Base-by-base conservation (phyloP, 805 yeast genomes). In the Metschnikowia lunata region DNA sequence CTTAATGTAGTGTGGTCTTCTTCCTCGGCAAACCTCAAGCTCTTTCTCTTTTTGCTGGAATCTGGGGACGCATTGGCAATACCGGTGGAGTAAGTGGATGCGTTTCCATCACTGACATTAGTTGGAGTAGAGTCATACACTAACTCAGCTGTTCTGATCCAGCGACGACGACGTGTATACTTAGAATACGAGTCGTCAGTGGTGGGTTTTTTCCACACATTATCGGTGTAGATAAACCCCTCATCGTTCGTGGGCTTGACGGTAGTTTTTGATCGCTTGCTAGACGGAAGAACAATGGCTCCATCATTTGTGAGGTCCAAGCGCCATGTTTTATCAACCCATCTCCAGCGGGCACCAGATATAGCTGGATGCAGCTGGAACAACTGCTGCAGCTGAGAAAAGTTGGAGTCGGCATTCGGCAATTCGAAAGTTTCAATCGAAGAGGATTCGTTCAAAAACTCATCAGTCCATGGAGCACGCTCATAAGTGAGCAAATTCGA, bases 401-500 rank as follows among this genome's bases (percentile, higher is more conserved):
- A 56, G 41, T 49, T 46, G 46, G 75, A 67, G 48, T 67, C 76
- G 26, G 84, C 76, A 47, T 82, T 88, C 4, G 99, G 98, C 45
- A 91, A 70, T 60, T 82, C 80, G 64, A 91, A 91, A 14, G 74
- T 66, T 6, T 85, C 93, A 14, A 90, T 83, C 8, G 89, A 72
- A 6, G 85, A 80, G 1, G 88, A 78, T 60, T 89, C 96, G 63
- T 90, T 91, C 50, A 89, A 71, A 59, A 89, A 90, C 62, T 90
- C 97, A 61, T 91, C 99, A 0, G 98, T 90, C 97, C 98, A 91
- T 4, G 98, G 84, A 0, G 96, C 83, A 60, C 99, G 78, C 66
- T 91, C 99, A 60, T 91, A 91, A 39, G 95, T 83, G 49, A 93
- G 74, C 60, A 93, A 73, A 59, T 89, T 89, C 12, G 95, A 74